These are phyloP conservation scores for Juglanconis sp. DNA, from an alignment of 2,329 filamentous ascomycete genomes.

Conservation along the genomic window DNA sequence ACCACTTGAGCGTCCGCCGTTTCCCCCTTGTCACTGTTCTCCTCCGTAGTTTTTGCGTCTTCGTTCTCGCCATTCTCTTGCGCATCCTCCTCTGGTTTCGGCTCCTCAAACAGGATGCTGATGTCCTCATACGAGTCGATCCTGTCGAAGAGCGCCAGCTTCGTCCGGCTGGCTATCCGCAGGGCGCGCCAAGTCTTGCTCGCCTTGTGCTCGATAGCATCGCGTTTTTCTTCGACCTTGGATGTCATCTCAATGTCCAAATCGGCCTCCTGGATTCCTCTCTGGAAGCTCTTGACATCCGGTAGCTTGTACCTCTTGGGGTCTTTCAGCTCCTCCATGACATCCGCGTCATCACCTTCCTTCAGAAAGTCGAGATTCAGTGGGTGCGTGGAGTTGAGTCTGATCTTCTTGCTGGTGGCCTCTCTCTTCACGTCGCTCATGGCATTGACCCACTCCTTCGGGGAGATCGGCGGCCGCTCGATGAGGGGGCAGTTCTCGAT, in stretches of 20 bases:
- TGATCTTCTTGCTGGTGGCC: conserved; percentile 68
- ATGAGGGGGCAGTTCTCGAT: conserved; percentile 89
- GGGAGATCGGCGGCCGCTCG: conserved; percentile 67
- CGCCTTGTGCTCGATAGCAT: conserved; percentile 66
- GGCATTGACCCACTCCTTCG: conserved; percentile 66
- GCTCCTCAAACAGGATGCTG: conserved; percentile 48
- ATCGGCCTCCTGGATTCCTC: conserved; percentile 73
- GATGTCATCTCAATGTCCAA: conserved; percentile 83
- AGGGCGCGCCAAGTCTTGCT: conserved; percentile 91
- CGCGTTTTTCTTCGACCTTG: conserved; percentile 54
- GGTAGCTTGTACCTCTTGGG: conserved; percentile 65
- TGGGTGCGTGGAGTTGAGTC: conserved; percentile 66
- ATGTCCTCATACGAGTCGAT: conserved; percentile 79
- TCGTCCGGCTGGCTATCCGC: conserved; percentile 71
- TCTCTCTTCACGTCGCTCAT: conserved; percentile 63
- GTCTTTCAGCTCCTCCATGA: conserved; percentile 68
- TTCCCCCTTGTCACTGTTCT: background rate
- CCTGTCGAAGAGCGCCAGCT: conserved; percentile 77
- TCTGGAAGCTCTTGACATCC: conserved; percentile 65
- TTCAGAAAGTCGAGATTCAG: conserved; percentile 76
- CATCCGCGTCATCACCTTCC: conserved; percentile 55
- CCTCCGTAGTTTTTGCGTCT: conserved; percentile 12
- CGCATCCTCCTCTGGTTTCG: conserved; percentile 35
- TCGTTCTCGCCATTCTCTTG: conserved; percentile 33
- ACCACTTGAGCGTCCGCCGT: background rate